Conservation (phyloP, 805 yeast species). For the Naumovozyma dairenensis region DNA sequence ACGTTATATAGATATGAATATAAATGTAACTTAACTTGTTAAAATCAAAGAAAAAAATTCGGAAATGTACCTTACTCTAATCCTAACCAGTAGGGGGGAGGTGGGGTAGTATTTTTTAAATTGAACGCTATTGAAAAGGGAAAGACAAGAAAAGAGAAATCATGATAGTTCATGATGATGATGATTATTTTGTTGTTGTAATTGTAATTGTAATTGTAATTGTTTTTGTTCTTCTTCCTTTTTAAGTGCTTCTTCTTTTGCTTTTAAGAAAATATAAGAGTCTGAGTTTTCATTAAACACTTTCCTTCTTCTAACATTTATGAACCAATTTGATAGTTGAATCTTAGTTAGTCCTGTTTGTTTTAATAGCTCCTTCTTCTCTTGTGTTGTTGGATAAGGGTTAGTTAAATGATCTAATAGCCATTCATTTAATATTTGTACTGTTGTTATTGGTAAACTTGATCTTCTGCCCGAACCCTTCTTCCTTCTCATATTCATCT, state of each 20-base stretch:
- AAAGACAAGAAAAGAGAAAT: too few relatives aligned
- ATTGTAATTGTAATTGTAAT: too few relatives aligned
- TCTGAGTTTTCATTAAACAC: conserved; percentile 32
- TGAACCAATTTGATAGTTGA: conserved; percentile 81
- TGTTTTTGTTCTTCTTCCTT: not conserved
- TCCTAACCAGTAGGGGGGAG: too few relatives aligned
- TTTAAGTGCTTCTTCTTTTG: too few relatives aligned
- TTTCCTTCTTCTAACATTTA: conserved; percentile 74
- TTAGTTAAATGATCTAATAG: conserved; percentile 61
- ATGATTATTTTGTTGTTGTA: too few relatives aligned
- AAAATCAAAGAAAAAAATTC: too few relatives aligned
- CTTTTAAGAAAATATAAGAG: too few relatives aligned
- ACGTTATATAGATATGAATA: too few relatives aligned
- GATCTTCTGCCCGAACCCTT: conserved; percentile 39
- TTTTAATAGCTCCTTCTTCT: conserved; percentile 57
- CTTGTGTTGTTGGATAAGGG: conserved; percentile 78
- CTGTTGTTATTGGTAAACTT: conserved; percentile 70
- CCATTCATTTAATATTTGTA: conserved; percentile 65
- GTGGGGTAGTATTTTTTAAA: too few relatives aligned
- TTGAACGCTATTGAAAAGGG: too few relatives aligned
- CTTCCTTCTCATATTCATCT: not conserved
- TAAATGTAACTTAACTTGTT: too few relatives aligned
- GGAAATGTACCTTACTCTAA: too few relatives aligned
- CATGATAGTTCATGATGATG: not conserved
- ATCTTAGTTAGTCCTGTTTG: conserved; percentile 72